Evolutionary conservation across 2,329 filamentous ascomycete genomes (phyloP).

Genomic region (Fusarium albidum): DNA sequence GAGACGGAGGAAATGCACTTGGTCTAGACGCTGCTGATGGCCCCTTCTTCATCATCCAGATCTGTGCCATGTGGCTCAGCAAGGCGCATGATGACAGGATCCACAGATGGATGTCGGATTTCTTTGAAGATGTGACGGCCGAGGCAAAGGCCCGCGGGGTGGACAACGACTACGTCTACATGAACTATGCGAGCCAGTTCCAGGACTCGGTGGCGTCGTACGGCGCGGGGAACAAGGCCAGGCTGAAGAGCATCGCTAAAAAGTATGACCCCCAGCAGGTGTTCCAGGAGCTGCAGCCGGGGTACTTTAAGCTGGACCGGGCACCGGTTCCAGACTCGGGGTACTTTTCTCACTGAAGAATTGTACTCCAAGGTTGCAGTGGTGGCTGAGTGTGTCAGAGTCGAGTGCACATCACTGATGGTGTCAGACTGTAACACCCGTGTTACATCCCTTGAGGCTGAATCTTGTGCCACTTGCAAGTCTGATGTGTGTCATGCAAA

Average conservation of each 20-base stretch:
- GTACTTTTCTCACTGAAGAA: conserved; percentile 13
- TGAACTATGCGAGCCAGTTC: conserved; percentile 54
- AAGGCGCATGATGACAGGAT: conserved; percentile 46
- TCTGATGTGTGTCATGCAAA: no score
- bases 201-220: conserved; percentile 53
- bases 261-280: conserved; percentile 50
- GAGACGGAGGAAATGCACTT: conserved; percentile 45
- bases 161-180: conserved; percentile 51
- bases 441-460: no score
- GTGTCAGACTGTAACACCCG: no score
- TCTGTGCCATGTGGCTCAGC: conserved; percentile 16
- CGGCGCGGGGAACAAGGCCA: conserved; percentile 48
- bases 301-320: conserved; percentile 49
- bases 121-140: conserved; percentile 8
- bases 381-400: no score
- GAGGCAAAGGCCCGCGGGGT: conserved; percentile 44
- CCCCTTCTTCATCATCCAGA: conserved; percentile 29
- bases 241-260: conserved; percentile 40
- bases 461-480: no score
- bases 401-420: no score
- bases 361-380: no score
- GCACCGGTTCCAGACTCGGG: conserved; percentile 10
- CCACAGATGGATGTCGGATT: conserved; percentile 30
- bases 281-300: conserved; percentile 48
- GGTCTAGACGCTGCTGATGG: conserved; percentile 39